Evolutionary conservation across 805 yeast genomes (phyloP).

Genomic region (Pichia ethanolica): DNA sequence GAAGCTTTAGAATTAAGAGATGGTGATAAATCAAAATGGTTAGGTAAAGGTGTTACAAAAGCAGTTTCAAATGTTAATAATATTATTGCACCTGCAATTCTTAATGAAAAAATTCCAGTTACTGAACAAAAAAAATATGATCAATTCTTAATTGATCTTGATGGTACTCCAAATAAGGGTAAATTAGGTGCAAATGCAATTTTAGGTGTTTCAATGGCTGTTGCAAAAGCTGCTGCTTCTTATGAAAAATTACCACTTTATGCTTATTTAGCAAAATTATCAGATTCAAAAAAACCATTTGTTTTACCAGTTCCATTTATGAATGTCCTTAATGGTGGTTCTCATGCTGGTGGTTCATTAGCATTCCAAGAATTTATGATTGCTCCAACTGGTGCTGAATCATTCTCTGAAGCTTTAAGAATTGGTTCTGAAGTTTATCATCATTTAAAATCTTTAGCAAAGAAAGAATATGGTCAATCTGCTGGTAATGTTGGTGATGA

Average conservation of each 20-base stretch:
- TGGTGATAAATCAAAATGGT: slow-evolving; percentile 95
- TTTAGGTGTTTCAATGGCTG: slow-evolving; percentile 96
- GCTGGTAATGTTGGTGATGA: slow-evolving; percentile 99
- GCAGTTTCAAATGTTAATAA: slow-evolving; percentile 96
- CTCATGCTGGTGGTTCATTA: slow-evolving; percentile 98
- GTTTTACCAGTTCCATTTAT: slow-evolving; percentile 99
- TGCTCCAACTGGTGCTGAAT: slow-evolving; percentile 85
- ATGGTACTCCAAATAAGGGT: slow-evolving; percentile 96
- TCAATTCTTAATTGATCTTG: slow-evolving; percentile 76
- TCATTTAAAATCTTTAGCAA: slow-evolving; percentile 85
- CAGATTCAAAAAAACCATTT: slow-evolving; percentile 73
- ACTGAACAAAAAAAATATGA: slow-evolving; percentile 83
- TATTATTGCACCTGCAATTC: slow-evolving; percentile 87
- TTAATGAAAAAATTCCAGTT: slow-evolving; percentile 76
- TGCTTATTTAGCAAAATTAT: slow-evolving; percentile 77
- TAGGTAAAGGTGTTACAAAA: slow-evolving; percentile 96
- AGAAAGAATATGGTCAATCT: slow-evolving; percentile 92
- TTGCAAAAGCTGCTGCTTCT: slow-evolving; percentile 97
- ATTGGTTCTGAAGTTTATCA: slow-evolving; percentile 98
- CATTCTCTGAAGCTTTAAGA: slow-evolving; percentile 94
- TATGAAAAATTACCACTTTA: slow-evolving; percentile 90
- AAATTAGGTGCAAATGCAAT: slow-evolving; percentile 98
- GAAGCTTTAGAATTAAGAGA: slow-evolving; percentile 99
- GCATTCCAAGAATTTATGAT: slow-evolving; percentile 99
- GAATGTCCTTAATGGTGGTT: slow-evolving; percentile 98